Base-by-base conservation (phyloP, 202 grass and related monocot species). In the Brachypodium distachyon region DNA sequence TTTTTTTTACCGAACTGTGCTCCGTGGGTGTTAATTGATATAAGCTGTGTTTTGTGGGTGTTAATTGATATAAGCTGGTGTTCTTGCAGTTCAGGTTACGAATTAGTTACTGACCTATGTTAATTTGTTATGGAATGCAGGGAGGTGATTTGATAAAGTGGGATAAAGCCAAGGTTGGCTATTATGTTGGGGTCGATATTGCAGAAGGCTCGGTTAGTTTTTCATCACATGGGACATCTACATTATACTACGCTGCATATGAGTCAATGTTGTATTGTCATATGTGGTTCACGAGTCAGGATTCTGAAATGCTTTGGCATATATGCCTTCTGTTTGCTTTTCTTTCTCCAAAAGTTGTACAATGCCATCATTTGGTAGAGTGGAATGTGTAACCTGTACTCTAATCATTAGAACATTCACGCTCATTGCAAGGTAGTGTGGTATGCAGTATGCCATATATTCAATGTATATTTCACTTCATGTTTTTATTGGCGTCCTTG, bases 111-210 rank as follows among this genome's bases (percentile, higher is more conserved):
- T 72, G 41, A 36, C 27, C 25, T 32, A 37, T 50, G 21, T 62
- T 82, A 6, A 25, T 49, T 1, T 79, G 50, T 61, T 59, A 74
- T 77, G 51, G 21, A 74, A 61, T 33, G 3, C 82, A 97, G 95
- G 95, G 91, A 69, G 95, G 95, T 29, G 95, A 97, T 65, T 82
- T 97, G 29, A 94, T 97, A 76, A 97, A 97, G 79, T 92, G 91
- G 95, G 95, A 97, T 56, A 97, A 97, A 47, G 91, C 91, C 13
- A 97, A 36, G 77, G 89, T 94, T 61, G 87, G 82, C 17, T 97
- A 97, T 73, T 97, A 94, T 23, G 84, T 94, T 22, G 95, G 95
- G 3, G 87, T 97, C 44, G 95, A 94, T 81, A 97, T 97, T 33
- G 92, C 88, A 3, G 77, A 91, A 84, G 92, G 88, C 89, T 95